A percentile compares a stretch with the other conserved stretches of the same genome.
These are phyloP conservation scores for Cercophora scortea DNA, from an alignment of 495 filamentous ascomycete genomes.

Conservation along the genomic window DNA sequence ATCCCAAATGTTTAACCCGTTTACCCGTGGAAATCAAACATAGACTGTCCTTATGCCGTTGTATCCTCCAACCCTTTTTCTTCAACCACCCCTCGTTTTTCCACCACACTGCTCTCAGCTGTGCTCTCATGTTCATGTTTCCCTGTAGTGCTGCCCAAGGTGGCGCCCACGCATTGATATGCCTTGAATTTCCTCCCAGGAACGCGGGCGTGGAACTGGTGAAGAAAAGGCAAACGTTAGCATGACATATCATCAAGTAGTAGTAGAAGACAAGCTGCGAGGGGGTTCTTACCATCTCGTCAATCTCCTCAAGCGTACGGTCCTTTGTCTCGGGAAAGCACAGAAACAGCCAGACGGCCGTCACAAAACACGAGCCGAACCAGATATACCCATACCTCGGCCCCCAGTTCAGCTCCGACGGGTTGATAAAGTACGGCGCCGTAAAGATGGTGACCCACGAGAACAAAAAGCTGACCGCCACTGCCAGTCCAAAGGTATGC, in stretches of 20 bases:
- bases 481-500: slow-evolving; percentile 40
- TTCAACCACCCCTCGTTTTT: too few relatives aligned
- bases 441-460: slow-evolving; percentile 45
- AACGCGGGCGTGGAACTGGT: slow-evolving; percentile 33
- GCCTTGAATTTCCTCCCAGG: slow-evolving; percentile 31
- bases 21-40: too few relatives aligned
- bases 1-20: too few relatives aligned
- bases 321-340: slow-evolving; percentile 46
- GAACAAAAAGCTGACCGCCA: slow-evolving; percentile 34
- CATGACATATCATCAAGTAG: not conserved
- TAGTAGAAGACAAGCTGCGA: not conserved
- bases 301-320: slow-evolving; percentile 44
- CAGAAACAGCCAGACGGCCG: slow-evolving; percentile 37
- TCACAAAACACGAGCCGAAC: slow-evolving; percentile 27
- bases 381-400: slow-evolving; percentile 40
- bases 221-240: not conserved
- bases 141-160: too few relatives aligned
- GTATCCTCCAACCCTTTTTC: too few relatives aligned
- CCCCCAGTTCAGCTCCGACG: slow-evolving; percentile 33
- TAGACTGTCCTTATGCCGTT: too few relatives aligned
- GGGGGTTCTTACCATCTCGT: slow-evolving; percentile 32
- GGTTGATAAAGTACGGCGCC: slow-evolving; percentile 51
- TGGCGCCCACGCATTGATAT: slow-evolving; percentile 15
- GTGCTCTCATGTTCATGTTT: too few relatives aligned
- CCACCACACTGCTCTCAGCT: too few relatives aligned